These are phyloP conservation scores for Hygrocybe punicea DNA, from an alignment of 768 basidiomycete species.

Conservation along the genomic window DNA sequence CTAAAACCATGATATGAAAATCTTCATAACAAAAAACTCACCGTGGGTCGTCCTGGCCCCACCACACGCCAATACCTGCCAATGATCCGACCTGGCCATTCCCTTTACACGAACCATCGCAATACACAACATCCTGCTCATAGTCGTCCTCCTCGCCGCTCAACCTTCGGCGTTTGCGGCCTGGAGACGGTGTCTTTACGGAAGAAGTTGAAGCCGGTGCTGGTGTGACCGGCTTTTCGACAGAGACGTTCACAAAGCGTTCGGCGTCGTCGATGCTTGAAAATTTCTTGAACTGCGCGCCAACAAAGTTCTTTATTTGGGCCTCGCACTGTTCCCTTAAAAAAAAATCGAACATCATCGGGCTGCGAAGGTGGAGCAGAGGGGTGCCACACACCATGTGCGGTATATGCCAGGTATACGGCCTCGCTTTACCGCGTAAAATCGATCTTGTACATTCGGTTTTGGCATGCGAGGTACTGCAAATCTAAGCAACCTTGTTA, in stretches of 20 bases:
- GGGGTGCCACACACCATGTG: slow-evolving; percentile 53
- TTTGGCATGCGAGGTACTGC: slow-evolving; percentile 15
- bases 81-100: slow-evolving; percentile 67
- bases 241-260: slow-evolving; percentile 40
- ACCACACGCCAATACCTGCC: slow-evolving; percentile 90
- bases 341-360: slow-evolving; percentile 6
- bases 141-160: slow-evolving; percentile 32
- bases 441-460: slow-evolving; percentile 40
- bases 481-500: too few species aligned
- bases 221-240: slow-evolving; percentile 7
- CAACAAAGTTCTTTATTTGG: slow-evolving; percentile 63
- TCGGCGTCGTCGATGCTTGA: slow-evolving; percentile 52
- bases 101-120: slow-evolving; percentile 82
- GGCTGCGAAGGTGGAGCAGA: neutral
- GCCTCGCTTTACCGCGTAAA: slow-evolving; percentile 75
- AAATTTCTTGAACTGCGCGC: slow-evolving; percentile 70
- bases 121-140: slow-evolving; percentile 60
- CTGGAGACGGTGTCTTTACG: slow-evolving; percentile 14
- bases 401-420: slow-evolving; percentile 59
- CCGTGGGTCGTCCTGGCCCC: slow-evolving; percentile 68
- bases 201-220: neutral
- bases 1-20: neutral
- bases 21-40: slow-evolving; percentile 22
- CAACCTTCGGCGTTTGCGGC: slow-evolving; percentile 33
- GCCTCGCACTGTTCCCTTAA: slow-evolving; percentile 67